Percentiles rank a stretch among this genome's conserved stretches.
Conservation (phyloP, 225 moss, liverwort and hornwort genomes). For the Physcomitrellopsis africana region DNA sequence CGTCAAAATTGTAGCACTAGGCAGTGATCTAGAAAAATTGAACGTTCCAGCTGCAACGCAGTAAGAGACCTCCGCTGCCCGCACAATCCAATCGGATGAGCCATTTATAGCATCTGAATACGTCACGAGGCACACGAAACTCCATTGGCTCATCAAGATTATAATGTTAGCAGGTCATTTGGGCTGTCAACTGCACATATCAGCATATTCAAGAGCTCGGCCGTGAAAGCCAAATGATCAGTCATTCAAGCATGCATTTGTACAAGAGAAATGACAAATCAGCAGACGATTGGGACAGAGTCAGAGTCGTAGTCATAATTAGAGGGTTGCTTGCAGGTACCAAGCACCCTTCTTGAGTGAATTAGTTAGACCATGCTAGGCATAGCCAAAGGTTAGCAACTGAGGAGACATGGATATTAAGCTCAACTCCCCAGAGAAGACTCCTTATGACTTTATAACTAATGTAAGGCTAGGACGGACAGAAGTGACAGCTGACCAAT, state of each 20-base stretch:
- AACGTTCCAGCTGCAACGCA: neutral
- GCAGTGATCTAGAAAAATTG: neutral
- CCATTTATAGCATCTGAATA: slow-evolving; percentile 1
- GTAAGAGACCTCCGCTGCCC: slow-evolving; percentile 5
- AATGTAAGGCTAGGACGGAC: slow-evolving; percentile 37
- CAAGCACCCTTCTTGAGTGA: slow-evolving; percentile 40
- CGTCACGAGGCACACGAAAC: neutral
- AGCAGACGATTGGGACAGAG: slow-evolving; percentile 14
- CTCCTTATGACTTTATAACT: slow-evolving; percentile 43
- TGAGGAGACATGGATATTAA: slow-evolving; percentile 44
- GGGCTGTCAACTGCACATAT: slow-evolving; percentile 31
- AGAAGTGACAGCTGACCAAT: slow-evolving; percentile 32
- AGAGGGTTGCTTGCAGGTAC: slow-evolving; percentile 47
- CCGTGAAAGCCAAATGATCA: slow-evolving; percentile 8
- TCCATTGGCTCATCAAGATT: neutral
- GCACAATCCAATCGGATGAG: slow-evolving; percentile 1
- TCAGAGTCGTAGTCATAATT: slow-evolving; percentile 30
- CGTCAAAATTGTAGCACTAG: slow-evolving; percentile 27
- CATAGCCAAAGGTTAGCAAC: slow-evolving; percentile 46
- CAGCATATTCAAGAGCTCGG: slow-evolving; percentile 18
- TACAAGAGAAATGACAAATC: slow-evolving; percentile 29
- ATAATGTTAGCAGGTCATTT: slow-evolving; percentile 23
- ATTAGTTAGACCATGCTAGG: slow-evolving; percentile 46
- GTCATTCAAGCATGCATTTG: slow-evolving; percentile 36
- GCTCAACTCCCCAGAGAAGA: slow-evolving; percentile 46